Conservation (phyloP, 2,329 filamentous ascomycete genomes). For the Zalaria sp. region DNA sequence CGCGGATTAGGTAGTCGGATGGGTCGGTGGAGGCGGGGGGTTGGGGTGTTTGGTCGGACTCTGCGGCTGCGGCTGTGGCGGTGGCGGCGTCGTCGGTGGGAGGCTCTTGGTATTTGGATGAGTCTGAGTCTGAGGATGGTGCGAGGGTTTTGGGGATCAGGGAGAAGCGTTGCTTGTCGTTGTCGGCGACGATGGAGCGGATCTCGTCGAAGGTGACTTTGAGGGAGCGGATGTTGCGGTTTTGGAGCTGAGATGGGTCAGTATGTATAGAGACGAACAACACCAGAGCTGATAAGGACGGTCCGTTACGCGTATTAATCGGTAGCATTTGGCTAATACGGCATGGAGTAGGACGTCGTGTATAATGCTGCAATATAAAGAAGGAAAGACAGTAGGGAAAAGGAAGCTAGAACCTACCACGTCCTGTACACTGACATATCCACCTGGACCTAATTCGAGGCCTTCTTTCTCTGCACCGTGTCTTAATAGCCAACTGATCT, state of each 20-base stretch:
- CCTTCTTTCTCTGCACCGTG: constrained; percentile 49
- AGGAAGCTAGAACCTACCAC: constrained; percentile 30
- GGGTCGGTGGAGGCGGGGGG: constrained; percentile 37
- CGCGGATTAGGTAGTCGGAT: constrained; percentile 70
- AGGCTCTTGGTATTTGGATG: constrained; percentile 2
- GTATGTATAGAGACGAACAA: no score
- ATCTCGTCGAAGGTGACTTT: constrained; percentile 66
- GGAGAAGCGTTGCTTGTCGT: constrained; percentile 84
- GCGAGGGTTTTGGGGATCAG: constrained; percentile 43
- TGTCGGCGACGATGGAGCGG: constrained; percentile 51
- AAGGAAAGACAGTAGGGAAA: no score
- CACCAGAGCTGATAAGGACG: no score
- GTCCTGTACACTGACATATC: constrained; percentile 46
- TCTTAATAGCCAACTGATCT: constrained; percentile 39
- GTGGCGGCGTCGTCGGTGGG: constrained; percentile 8
- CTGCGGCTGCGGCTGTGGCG: constrained; percentile 9
- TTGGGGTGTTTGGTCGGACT: constrained; percentile 6
- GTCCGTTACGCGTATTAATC: no score
- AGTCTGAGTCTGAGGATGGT: constrained; percentile 3
- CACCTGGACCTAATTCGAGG: constrained; percentile 41
- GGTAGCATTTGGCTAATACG: no score
- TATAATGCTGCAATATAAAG: no score
- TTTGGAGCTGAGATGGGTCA: constrained; percentile 32
- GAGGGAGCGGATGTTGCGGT: constrained; percentile 49
- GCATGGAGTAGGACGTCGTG: no score